These are phyloP conservation scores for Plectosphaerella sp. DNA, from an alignment of 2,329 filamentous ascomycete genomes.

Conservation along the genomic window DNA sequence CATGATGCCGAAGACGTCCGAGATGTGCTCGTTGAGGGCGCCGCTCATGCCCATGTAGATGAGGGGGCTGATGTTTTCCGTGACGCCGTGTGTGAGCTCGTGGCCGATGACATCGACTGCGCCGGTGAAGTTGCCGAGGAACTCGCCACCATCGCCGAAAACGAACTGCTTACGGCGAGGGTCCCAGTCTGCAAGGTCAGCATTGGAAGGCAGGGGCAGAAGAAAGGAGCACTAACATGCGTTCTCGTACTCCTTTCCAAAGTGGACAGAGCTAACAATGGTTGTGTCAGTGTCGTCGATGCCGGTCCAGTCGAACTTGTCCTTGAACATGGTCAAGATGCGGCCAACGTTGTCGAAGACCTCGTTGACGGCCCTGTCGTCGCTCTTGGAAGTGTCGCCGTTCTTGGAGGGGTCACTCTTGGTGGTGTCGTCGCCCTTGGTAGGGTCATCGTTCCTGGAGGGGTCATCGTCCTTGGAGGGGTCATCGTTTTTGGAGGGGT, in stretches of 20 bases:
- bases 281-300: slow-evolving; percentile 46
- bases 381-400: slow-evolving; percentile 10
- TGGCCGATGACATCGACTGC: slow-evolving; percentile 53
- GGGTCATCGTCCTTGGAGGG: no score
- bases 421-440: no score
- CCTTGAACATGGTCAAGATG: slow-evolving; percentile 45
- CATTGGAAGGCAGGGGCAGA: neutral
- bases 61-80: slow-evolving; percentile 43
- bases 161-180: slow-evolving; percentile 45
- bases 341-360: slow-evolving; percentile 45
- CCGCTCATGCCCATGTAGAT: slow-evolving; percentile 47
- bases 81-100: slow-evolving; percentile 52
- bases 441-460: no score
- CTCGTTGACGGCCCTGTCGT: slow-evolving; percentile 33
- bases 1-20: slow-evolving; percentile 55
- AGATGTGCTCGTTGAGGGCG: slow-evolving; percentile 52
- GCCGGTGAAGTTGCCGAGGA: slow-evolving; percentile 46
- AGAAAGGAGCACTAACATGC: slow-evolving; percentile 33
- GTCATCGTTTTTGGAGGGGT: no score
- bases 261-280: slow-evolving; percentile 50
- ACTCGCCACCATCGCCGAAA: slow-evolving; percentile 50
- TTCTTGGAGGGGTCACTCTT: slow-evolving; percentile 30
- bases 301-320: slow-evolving; percentile 44
- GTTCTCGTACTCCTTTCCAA: slow-evolving; percentile 44
- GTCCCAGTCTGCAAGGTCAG: slow-evolving; percentile 38